Conservation (phyloP, 768 basidiomycete genomes). For the Serendipita sp. region DNA sequence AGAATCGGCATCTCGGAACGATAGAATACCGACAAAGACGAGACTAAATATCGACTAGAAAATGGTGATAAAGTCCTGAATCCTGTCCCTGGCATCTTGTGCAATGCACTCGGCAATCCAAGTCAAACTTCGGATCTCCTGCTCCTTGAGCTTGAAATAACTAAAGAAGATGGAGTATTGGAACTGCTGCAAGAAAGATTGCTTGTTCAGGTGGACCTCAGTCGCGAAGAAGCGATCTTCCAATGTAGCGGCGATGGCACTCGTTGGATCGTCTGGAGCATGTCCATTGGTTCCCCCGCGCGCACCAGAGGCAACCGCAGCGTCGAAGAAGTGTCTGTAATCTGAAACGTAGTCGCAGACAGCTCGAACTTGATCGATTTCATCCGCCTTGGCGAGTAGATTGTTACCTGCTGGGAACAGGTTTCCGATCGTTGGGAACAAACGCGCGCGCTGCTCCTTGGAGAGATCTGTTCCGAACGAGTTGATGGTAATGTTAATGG, state of each 20-base stretch:
- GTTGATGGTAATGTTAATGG: conserved; percentile 98
- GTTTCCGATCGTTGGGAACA: conserved; percentile 88
- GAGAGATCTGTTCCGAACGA: conserved; percentile 90
- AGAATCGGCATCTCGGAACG: not conserved
- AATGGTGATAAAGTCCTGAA: conserved; percentile 87
- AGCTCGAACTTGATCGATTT: conserved; percentile 78
- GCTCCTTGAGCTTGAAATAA: conserved; percentile 84
- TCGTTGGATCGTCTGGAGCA: conserved; percentile 22
- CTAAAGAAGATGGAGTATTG: conserved; percentile 86
- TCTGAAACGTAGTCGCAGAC: conserved; percentile 80
- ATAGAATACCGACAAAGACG: not conserved
- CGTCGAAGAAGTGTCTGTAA: conserved; percentile 80
- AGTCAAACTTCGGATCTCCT: conserved; percentile 74
- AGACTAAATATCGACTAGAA: conserved; percentile 28
- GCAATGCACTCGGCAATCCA: conserved; percentile 99
- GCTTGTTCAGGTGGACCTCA: conserved; percentile 90
- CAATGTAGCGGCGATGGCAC: conserved; percentile 44
- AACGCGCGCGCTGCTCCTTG: conserved; percentile 85
- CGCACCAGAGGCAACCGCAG: conserved; percentile 21
- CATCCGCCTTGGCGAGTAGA: conserved; percentile 81
- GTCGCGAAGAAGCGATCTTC: conserved; percentile 91
- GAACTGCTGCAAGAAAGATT: conserved; percentile 91
- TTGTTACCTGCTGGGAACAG: conserved; percentile 95
- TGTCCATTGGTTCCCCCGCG: conserved; percentile 15
- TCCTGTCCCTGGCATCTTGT: conserved; percentile 88